Conservation (phyloP, 2,329 filamentous ascomycete species). For the Phyllosticta capitalensis region DNA sequence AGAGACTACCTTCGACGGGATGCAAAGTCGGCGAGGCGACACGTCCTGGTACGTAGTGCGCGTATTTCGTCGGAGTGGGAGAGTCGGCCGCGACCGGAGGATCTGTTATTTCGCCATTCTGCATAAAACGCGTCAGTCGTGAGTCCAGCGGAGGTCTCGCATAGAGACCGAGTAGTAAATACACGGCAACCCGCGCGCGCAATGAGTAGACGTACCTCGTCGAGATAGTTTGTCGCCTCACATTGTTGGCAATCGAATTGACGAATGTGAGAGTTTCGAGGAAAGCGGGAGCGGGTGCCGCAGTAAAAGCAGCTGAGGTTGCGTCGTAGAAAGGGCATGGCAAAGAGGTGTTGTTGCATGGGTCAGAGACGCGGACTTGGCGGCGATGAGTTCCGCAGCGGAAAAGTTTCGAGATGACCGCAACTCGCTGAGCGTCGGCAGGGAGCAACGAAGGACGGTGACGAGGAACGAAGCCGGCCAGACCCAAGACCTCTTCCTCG, state of each 20-base stretch:
- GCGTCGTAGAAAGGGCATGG: slow-evolving; percentile 26
- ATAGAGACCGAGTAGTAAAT: background rate
- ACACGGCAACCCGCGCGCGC: background rate
- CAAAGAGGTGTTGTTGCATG: slow-evolving; percentile 10
- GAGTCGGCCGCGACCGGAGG: slow-evolving; percentile 57
- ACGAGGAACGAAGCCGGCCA: background rate
- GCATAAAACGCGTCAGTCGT: slow-evolving; percentile 16
- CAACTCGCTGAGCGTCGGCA: background rate
- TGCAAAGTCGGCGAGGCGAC: slow-evolving; percentile 18
- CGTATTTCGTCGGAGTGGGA: slow-evolving; percentile 40
- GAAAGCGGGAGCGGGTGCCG: slow-evolving; percentile 54
- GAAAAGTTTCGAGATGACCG: background rate
- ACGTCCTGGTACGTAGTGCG: slow-evolving; percentile 33
- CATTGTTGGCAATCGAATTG: slow-evolving; percentile 69
- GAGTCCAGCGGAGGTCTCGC: background rate
- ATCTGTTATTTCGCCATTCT: slow-evolving; percentile 86
- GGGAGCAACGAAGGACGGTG: background rate
- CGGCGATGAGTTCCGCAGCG: background rate
- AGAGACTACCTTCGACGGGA: slow-evolving; percentile 35
- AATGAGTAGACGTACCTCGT: slow-evolving; percentile 52
- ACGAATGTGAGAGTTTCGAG: slow-evolving; percentile 48
- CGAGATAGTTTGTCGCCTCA: slow-evolving; percentile 80
- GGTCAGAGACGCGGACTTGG: slow-evolving; percentile 3
- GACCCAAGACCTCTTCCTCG: background rate
- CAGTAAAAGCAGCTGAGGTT: slow-evolving; percentile 30